Evolutionary conservation across 1,284 basidiomycete species (phyloP), one percentile per base, ranked within the genome.

Genomic region (Irpex lacteus): DNA sequence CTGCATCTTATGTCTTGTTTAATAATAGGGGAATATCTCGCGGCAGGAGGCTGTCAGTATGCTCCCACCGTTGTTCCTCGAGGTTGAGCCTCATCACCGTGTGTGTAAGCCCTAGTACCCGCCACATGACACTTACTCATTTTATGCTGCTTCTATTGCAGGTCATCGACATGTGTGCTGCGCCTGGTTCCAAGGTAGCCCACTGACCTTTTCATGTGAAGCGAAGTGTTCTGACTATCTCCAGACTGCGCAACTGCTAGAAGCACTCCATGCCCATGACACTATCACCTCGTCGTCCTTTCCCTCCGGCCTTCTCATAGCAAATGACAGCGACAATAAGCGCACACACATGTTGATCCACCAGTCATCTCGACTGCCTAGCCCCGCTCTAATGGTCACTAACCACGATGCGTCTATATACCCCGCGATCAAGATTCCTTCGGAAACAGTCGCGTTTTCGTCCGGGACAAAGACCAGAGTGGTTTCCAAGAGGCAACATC

Each of bases 121-220:
- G 37, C 50, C 18, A 37, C 56, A 32, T 21, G 26, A 26, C 55
- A 52, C 11, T 26, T 18, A 13, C 56, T 40, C 58, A 40, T 36
- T 53, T 44, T 44, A 21, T 37, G 54, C 56, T 19, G 37, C 26
- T 32, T 21, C 8, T 9, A 36, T 36, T 9, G 13, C 66, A 95
- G 90, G 94, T 95, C 47, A 88, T 99, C 70, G 97, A 99, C 78
- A 95, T 98, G 92, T 99, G 97, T 74, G 98, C 98, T n/a, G 97
- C 98, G 1, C 98, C 98, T 1, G 98, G 98, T 13, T 98, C 95
- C 37, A 99, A 99, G 80, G 92, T 89, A 63, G 61, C 18, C 8
- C 37, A 7, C 32, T 37, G 37, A 5, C 18, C 50, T n/a, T 9
- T 58, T 50, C 38, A 44, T 26, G 6, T 15, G 60, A 8, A 5